phyloP scores from a whole-genome alignment of 2,329 filamentous ascomycete genomes.

The Hysterium pulicare region DNA sequence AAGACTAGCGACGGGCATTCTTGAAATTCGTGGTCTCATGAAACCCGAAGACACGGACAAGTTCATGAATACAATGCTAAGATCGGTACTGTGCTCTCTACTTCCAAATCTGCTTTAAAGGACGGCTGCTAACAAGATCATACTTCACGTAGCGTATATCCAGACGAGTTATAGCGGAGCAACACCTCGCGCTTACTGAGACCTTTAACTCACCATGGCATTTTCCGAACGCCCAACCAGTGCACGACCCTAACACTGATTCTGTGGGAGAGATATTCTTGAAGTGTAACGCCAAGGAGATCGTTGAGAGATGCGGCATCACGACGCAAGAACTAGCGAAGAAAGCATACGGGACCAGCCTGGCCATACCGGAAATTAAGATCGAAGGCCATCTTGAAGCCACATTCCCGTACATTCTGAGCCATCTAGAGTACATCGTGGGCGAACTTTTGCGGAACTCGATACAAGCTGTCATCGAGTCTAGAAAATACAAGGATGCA shows the following conservation, averaged over 20 bases:
- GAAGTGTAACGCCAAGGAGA: conserved; percentile 84
- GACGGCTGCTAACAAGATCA: conserved; percentile 8
- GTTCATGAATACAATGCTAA: conserved; percentile 91
- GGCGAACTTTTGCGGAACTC: conserved; percentile 93
- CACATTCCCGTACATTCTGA: conserved; percentile 93
- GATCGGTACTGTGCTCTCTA: conserved; percentile 62
- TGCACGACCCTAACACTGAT: conserved; percentile 63
- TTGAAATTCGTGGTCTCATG: conserved; percentile 84
- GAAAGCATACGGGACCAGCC: conserved; percentile 68
- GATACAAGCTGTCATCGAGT: conserved; percentile 86
- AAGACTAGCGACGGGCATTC: conserved; percentile 86
- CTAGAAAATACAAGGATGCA: conserved; percentile 48
- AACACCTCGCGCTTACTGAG: conserved; percentile 91
- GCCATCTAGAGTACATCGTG: conserved; percentile 94
- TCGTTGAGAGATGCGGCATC: conserved; percentile 77
- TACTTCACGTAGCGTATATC: conserved; percentile 69
- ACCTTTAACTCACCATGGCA: conserved; percentile 91
- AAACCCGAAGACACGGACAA: conserved; percentile 77
- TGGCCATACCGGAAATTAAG: conserved; percentile 73
- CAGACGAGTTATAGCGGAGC: conserved; percentile 92
- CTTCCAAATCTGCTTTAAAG: neutral
- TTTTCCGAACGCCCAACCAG: conserved; percentile 69
- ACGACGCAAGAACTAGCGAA: conserved; percentile 72
- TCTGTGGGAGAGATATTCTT: conserved; percentile 96
- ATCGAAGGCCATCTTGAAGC: conserved; percentile 83